Conservation (phyloP, 768 basidiomycete genomes). For the Suillus alpinus region DNA sequence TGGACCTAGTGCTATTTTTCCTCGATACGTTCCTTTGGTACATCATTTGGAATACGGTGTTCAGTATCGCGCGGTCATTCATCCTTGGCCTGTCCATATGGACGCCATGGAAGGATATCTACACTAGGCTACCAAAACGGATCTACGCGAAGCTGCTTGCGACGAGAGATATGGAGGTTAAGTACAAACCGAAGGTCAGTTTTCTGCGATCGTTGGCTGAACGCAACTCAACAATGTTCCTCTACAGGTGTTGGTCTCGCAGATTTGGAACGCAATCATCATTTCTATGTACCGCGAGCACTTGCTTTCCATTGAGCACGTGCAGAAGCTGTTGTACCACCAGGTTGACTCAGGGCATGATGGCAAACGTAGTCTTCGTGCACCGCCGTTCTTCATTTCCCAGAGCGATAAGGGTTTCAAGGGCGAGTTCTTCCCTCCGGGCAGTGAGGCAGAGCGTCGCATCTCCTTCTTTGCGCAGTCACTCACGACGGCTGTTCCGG, state of each 20-base stretch:
- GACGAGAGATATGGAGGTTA: conserved; percentile 93
- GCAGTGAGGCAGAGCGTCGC: conserved; percentile 93
- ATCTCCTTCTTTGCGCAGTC: conserved; percentile 99
- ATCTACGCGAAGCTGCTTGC: conserved; percentile 96
- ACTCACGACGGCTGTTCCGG: conserved; percentile 90
- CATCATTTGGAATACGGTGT: conserved; percentile 98
- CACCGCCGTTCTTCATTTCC: conserved; percentile 97
- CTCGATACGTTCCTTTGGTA: conserved; percentile 99
- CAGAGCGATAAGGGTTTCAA: conserved; percentile 87
- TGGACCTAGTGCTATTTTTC: conserved; percentile 97
- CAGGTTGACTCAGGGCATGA: conserved; percentile 85
- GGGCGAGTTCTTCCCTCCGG: conserved; percentile 88
- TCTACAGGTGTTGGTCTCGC: conserved; percentile 86
- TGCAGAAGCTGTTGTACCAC: conserved; percentile 96
- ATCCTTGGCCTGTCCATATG: conserved; percentile 92
- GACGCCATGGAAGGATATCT: conserved; percentile 99
- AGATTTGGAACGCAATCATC: conserved; percentile 99
- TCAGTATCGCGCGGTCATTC: conserved; percentile 86
- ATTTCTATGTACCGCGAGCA: conserved; percentile 99
- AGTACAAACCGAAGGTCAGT: conserved; percentile 97
- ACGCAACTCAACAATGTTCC: not conserved
- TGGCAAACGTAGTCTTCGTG: conserved; percentile 87
- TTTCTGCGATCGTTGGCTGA: not conserved
- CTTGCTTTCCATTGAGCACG: conserved; percentile 96
- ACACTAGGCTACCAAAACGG: conserved; percentile 90